phyloP scores from a whole-genome alignment of 2,329 filamentous ascomycete species.

The Pseudocercospora ulei region DNA sequence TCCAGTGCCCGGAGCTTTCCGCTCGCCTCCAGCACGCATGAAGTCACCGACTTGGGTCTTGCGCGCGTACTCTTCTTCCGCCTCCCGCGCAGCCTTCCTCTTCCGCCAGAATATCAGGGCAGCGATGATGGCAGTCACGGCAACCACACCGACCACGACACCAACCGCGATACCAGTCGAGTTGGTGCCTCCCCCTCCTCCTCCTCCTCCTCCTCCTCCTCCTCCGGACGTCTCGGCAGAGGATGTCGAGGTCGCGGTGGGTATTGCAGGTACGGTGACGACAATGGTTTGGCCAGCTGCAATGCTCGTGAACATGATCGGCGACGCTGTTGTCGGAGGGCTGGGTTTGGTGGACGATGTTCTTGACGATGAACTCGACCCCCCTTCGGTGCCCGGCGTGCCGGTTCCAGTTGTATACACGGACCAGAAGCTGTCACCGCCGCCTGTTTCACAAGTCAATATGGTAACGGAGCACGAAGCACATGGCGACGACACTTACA shows the following conservation, averaged over 20 bases:
- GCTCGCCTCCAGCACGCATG: constrained; percentile 42
- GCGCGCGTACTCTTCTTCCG: constrained; percentile 76
- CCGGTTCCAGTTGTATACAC: constrained; percentile 42
- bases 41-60: constrained; percentile 72
- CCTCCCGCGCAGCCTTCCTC: constrained; percentile 62
- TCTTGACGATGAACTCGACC: constrained; percentile 16
- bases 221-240: constrained; percentile 38
- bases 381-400: constrained; percentile 22
- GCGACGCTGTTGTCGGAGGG: constrained; percentile 18
- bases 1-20: constrained; percentile 53
- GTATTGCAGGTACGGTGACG: constrained; percentile 29
- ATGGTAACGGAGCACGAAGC: neutral
- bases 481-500: constrained; percentile 4
- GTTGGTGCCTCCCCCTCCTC: constrained; percentile 44
- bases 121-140: constrained; percentile 54
- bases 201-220: constrained; percentile 24
- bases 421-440: constrained; percentile 47
- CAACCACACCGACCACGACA: constrained; percentile 74
- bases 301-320: constrained; percentile 28
- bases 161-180: constrained; percentile 77
- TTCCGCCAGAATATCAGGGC: constrained; percentile 67
- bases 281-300: constrained; percentile 33
- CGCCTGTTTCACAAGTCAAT: constrained; percentile 40
- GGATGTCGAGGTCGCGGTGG: constrained; percentile 34
- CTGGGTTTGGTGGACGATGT: constrained; percentile 14